These are phyloP conservation scores for Vanilla planifolia DNA, from an alignment of 106 monocot species.

Conservation along the genomic window DNA sequence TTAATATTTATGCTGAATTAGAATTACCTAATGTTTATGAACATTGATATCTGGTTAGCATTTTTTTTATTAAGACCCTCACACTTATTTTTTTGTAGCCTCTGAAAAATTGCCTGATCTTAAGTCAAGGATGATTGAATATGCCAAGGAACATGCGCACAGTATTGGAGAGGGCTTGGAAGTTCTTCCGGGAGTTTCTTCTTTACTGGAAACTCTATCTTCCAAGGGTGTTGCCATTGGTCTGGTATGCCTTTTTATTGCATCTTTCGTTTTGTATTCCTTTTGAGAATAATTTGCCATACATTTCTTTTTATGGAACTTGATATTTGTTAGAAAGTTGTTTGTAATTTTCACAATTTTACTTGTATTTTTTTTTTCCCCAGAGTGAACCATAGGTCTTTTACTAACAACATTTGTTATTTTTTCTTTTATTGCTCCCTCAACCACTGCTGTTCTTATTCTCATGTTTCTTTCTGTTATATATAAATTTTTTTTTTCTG, in stretches of 20 bases:
- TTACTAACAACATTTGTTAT: too few relatives aligned
- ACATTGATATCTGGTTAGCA: background rate
- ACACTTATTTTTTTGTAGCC: slow-evolving; percentile 17
- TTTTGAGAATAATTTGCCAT: background rate
- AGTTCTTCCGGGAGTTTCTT: slow-evolving; percentile 45
- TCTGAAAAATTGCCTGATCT: slow-evolving; percentile 37
- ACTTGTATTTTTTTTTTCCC: slow-evolving; percentile 7
- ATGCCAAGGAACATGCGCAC: slow-evolving; percentile 32
- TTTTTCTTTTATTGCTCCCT: too few relatives aligned
- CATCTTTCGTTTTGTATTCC: background rate
- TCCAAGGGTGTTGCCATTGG: slow-evolving; percentile 28
- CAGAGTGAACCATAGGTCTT: too few relatives aligned
- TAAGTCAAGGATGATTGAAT: slow-evolving; percentile 46
- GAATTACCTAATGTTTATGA: background rate
- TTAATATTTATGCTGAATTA: background rate
- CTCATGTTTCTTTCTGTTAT: too few relatives aligned
- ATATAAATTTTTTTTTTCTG: too few relatives aligned
- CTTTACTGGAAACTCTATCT: slow-evolving; percentile 39
- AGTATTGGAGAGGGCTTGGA: slow-evolving; percentile 37
- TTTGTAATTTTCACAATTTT: background rate
- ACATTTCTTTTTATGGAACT: background rate
- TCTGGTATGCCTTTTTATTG: slow-evolving; percentile 26
- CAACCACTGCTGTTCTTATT: too few relatives aligned
- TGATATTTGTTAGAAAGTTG: background rate
- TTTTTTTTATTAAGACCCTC: slow-evolving; percentile 2